phyloP scores from a whole-genome alignment of 106 monocot genomes.

The Gastrodia elata region DNA sequence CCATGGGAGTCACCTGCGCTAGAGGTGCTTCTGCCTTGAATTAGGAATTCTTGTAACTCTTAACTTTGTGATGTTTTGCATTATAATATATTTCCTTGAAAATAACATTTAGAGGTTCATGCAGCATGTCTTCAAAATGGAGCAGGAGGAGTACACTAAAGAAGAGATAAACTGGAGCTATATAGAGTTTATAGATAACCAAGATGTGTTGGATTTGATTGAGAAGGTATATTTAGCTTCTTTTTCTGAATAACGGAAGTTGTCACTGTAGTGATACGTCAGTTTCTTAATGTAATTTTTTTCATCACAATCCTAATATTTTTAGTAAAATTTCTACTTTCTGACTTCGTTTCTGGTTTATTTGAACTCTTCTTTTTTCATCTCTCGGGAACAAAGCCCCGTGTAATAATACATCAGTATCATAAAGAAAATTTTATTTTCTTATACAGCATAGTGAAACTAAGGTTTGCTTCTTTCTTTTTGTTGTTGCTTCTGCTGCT shows the following conservation, averaged over 20 bases:
- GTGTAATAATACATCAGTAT: no score
- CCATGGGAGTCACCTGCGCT: background rate
- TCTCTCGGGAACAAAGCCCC: no score
- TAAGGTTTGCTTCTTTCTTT: no score
- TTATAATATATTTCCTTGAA: background rate
- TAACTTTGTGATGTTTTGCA: slow-evolving; percentile 3
- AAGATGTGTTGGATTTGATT: slow-evolving; percentile 54
- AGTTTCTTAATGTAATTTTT: background rate
- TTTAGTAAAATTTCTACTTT: background rate
- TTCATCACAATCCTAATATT: background rate
- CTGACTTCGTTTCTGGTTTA: no score
- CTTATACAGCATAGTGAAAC: no score
- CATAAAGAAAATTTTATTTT: no score
- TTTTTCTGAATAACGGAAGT: background rate
- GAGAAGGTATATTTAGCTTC: slow-evolving; percentile 35
- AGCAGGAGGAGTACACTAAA: slow-evolving; percentile 61
- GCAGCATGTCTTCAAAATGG: slow-evolving; percentile 70
- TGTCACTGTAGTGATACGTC: background rate
- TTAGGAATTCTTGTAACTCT: background rate
- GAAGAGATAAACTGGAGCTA: slow-evolving; percentile 62
- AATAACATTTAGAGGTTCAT: background rate
- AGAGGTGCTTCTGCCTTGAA: background rate
- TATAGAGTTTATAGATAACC: slow-evolving; percentile 66
- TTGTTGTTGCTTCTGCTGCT: no score
- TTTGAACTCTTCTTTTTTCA: no score